A percentile compares a stretch with the other conserved stretches of the same genome.
Conservation (phyloP, 148 eudicot species). For the Vaccinium corymbosum region DNA sequence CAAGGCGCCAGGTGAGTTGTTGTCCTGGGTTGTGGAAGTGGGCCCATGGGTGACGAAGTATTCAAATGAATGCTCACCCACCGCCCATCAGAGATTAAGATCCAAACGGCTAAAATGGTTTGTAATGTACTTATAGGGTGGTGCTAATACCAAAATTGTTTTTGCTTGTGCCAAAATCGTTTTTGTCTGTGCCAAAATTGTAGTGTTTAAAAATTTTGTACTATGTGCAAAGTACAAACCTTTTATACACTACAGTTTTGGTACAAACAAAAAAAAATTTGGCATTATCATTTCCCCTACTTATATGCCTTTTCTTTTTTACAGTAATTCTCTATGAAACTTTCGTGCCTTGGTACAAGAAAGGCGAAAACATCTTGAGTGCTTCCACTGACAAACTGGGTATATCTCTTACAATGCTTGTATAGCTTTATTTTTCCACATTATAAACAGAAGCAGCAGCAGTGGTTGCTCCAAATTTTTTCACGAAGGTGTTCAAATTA, state of each 20-base stretch:
- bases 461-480: too few relatives aligned
- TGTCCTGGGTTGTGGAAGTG: background rate
- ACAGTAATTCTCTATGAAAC: background rate
- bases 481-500: too few relatives aligned
- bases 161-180: too few relatives aligned
- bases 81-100: background rate
- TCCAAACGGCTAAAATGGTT: background rate
- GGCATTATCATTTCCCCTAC: too few relatives aligned
- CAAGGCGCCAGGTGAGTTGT: background rate
- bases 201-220: too few relatives aligned
- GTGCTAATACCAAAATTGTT: too few relatives aligned
- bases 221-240: too few relatives aligned
- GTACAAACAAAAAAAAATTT: too few relatives aligned
- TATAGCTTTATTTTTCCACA: background rate
- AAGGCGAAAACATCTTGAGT: background rate
- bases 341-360: background rate
- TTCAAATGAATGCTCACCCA: conserved; percentile 6
- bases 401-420: background rate
- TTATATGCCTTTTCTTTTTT: too few relatives aligned
- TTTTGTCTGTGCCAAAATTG: too few relatives aligned
- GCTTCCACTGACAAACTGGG: background rate
- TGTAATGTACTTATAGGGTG: background rate
- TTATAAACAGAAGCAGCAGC: too few relatives aligned
- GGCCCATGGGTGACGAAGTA: background rate
- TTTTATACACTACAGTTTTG: too few relatives aligned